Evolutionary conservation across 495 filamentous ascomycete species (phyloP), one percentile per base, ranked within the genome.

Genomic region (Hyaloscypha finlandica): DNA sequence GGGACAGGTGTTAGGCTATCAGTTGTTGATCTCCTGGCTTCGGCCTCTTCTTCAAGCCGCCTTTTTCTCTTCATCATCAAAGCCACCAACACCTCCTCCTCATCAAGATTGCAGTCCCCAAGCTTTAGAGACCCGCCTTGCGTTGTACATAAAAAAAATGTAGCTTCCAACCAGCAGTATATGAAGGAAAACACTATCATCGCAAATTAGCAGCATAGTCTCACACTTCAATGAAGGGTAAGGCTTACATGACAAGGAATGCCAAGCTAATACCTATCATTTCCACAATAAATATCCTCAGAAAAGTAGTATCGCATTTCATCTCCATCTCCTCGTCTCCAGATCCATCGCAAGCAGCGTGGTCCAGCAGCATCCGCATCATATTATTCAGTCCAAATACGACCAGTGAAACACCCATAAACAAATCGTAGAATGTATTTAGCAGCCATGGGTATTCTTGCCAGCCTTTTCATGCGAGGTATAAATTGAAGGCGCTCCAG

Each of bases 351-450:
- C 61, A 68, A 3, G 59, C 39, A 19, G 42, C 22, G 11, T 62
- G 37, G 55, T 68, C 61, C 42, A 54, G 54, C 19, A 68, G 56
- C 55, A 56, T 48, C n/a, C 33, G 14, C 11, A 64, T 30, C 67
- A 68, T 68, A 54, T 68, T 68, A 30, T 39, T 20, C 11, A 68
- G 61, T 8, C 61, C 54, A 42, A 68, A 68, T 16, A 42, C 66
- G 29, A 68, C 59, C 1, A 68, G 54, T 8, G 39, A 22, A 22
- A 55, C 61, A 53, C 66, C 63, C 8, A 56, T 53, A 6, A 64
- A n/a, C 32, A 68, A 64, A 63, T 64, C 54, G 56, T 64, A 68
- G 25, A 59, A n/a, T 37, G 22, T 53, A 37, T 68, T 68, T 2
- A 64, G 22, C 2, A 54, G 30, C 6, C n/a, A 64, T 5, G 64